Evolutionary conservation across 148 eudicot species (phyloP).

Genomic region (Chenopodium suecicum): DNA sequence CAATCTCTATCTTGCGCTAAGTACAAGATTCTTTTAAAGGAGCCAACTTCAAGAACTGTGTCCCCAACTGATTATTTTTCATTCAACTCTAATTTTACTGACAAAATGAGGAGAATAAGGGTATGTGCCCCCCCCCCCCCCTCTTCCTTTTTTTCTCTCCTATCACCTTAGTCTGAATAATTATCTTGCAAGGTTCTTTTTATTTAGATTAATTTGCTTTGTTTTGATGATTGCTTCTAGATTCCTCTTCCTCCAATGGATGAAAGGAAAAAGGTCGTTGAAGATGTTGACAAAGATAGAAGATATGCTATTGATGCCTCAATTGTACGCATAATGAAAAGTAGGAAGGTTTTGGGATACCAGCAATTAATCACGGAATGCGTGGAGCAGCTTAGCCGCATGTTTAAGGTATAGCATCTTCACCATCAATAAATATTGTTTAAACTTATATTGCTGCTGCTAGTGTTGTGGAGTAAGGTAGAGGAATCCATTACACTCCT

Average conservation of each 20-base stretch:
- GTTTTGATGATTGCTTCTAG: slow-evolving; percentile 18
- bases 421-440: not conserved
- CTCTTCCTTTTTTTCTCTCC: too few species aligned
- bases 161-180: too few species aligned
- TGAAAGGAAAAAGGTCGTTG: slow-evolving; percentile 47
- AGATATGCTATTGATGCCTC: slow-evolving; percentile 50
- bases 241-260: slow-evolving; percentile 47
- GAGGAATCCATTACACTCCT: not conserved
- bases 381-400: slow-evolving; percentile 46
- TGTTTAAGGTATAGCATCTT: slow-evolving; percentile 39
- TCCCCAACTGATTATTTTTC: slow-evolving; percentile 37
- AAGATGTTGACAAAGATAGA: slow-evolving; percentile 52
- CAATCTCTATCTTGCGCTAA: slow-evolving; percentile 48
- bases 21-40: slow-evolving; percentile 42
- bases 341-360: slow-evolving; percentile 40
- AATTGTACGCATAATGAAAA: slow-evolving; percentile 46
- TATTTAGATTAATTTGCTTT: not conserved
- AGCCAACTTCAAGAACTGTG: slow-evolving; percentile 34
- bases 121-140: slow-evolving; percentile 16
- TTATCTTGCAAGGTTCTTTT: not conserved
- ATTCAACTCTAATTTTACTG: slow-evolving; percentile 44
- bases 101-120: slow-evolving; percentile 49
- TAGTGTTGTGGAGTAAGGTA: not conserved
- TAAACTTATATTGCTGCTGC: not conserved
- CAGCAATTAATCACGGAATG: slow-evolving; percentile 44